Evolutionary conservation across 2,329 filamentous ascomycete genomes (phyloP).

Genomic region (Ciborinia camelliae): DNA sequence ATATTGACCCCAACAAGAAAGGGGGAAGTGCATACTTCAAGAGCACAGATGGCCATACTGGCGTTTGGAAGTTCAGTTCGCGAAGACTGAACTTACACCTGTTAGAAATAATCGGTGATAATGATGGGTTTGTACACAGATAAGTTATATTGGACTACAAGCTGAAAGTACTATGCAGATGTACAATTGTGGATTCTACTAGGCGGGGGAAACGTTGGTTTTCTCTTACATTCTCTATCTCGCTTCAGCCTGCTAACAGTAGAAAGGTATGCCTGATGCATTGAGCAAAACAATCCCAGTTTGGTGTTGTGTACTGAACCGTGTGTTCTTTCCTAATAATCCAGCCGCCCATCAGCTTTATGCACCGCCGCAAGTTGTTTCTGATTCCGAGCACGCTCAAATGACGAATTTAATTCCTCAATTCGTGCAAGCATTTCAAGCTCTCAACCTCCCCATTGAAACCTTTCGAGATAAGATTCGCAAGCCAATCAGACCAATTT

Average conservation of each 20-base stretch:
- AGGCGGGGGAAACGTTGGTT: constrained; percentile 75
- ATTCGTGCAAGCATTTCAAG: constrained; percentile 52
- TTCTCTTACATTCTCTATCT: background rate
- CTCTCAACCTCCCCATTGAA: constrained; percentile 58
- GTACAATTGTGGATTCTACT: constrained; percentile 90
- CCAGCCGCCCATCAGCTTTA: constrained; percentile 52
- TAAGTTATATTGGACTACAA: background rate
- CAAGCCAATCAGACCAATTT: constrained; percentile 74
- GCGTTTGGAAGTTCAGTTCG: constrained; percentile 86
- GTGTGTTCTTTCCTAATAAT: constrained; percentile 64
- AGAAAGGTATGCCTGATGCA: constrained; percentile 80
- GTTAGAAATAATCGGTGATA: constrained; percentile 60
- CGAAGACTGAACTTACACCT: constrained; percentile 82
- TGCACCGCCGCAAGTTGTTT: constrained; percentile 69
- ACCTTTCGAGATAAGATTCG: constrained; percentile 53
- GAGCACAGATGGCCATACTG: constrained; percentile 90
- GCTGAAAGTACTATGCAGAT: constrained; percentile 42
- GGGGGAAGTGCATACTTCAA: constrained; percentile 87
- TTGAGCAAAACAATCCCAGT: constrained; percentile 90
- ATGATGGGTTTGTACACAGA: constrained; percentile 60
- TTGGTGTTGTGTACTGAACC: constrained; percentile 87
- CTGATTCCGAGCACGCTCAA: constrained; percentile 73
- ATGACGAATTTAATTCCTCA: constrained; percentile 55
- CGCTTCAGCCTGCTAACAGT: constrained; percentile 23
- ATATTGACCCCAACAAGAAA: constrained; percentile 66